These are phyloP conservation scores for Juncus effusus DNA, from an alignment of 176 grass and related monocot genomes.

Conservation along the genomic window DNA sequence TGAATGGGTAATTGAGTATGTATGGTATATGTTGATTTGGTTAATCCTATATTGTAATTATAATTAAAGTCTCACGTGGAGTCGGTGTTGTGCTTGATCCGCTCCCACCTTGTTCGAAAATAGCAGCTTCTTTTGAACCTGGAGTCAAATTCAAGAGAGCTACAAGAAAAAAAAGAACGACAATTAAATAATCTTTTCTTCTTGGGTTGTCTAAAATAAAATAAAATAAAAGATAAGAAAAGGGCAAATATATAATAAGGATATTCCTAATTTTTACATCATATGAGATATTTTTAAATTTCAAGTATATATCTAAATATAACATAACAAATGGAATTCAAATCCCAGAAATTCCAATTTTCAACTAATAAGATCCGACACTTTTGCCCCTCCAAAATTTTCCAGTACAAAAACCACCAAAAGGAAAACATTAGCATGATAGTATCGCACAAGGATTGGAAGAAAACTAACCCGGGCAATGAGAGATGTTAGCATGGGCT, in stretches of 20 bases:
- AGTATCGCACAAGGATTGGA: too few species aligned
- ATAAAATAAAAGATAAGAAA: too few species aligned
- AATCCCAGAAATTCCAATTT: background rate
- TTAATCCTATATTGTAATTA: too few species aligned
- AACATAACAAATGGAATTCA: background rate
- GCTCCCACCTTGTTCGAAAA: slow-evolving; percentile 54
- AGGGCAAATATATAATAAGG: background rate
- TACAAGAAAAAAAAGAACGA: slow-evolving; percentile 24
- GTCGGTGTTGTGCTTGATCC: slow-evolving; percentile 25
- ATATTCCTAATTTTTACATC: too few species aligned
- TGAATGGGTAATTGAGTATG: too few species aligned
- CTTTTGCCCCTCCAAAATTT: background rate
- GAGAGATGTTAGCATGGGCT: slow-evolving; percentile 66
- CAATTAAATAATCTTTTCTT: background rate
- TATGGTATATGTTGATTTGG: too few species aligned
- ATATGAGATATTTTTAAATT: too few species aligned
- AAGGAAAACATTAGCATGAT: background rate
- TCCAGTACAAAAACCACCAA: background rate
- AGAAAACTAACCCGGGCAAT: slow-evolving; percentile 57
- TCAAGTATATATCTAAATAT: background rate
- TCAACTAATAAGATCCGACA: background rate
- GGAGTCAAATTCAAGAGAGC: slow-evolving; percentile 76
- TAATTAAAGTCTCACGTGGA: slow-evolving; percentile 43
- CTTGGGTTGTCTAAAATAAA: too few species aligned
- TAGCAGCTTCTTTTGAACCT: slow-evolving; percentile 66